Base-by-base conservation (phyloP, 1,139 yeast genomes). In the Debaryomycetaceae sp. region DNA sequence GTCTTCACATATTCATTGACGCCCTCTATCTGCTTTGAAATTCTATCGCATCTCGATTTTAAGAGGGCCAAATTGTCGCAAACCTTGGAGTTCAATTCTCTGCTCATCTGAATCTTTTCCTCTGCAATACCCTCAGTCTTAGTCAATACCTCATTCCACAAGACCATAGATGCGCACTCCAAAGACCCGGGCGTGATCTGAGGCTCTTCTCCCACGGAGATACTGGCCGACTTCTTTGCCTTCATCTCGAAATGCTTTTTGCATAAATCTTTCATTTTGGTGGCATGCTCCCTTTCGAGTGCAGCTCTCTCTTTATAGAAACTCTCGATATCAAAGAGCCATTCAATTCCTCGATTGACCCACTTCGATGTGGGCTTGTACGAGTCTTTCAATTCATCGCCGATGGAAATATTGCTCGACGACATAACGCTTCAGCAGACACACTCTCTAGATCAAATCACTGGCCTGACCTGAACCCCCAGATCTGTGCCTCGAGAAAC, bases 141-240 rank as follows among this genome's bases (percentile, higher is more conserved):
- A 5, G 88, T 78, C 49, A 93, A 73, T 11, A 93, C 80, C 53
- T 89, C 96, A 40, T 83, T 87, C 99, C 99, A 93, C 5, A 96
- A 81, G n/a, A 89, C 96, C 52, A 91, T 68, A n/a, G 89, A 78
- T 0, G 97, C 97, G 51, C 88, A 80, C 59, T 95, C 99, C 42
- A 93, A 70, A 0, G 97, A 90, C 0, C 99, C 99, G 0, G 99
- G 98, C 0, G 99, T 93, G 44, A 88, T 78, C 39, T 83, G 80
- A 0, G 99, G 99, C 24, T 80, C 79, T 51, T 89, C 96, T 24
- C 99, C 99, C 6, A 95, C 99, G 35, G 93, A 83, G 34, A 95
- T 66, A 22, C 69, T 65, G 0, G 95, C 80, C 24, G 89, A 75
- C 9, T 75, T 65, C 55, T 80, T 81, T 37, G 96, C 85, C 60